Base-by-base conservation (phyloP, 83 land plant genomes). In the Isoetes engelmannii region DNA sequence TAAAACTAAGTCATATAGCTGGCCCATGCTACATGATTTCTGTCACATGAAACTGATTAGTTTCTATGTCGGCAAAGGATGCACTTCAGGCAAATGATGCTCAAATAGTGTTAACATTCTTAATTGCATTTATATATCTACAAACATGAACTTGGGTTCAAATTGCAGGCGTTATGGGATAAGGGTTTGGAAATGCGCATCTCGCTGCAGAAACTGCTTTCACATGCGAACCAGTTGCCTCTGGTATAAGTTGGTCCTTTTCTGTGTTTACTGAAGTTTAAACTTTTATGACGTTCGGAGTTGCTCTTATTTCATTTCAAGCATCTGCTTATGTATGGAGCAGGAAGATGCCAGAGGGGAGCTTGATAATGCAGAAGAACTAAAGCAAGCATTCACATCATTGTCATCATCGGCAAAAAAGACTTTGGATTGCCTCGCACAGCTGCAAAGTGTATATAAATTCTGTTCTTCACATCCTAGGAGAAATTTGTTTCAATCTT, bases 161-260 rank as follows among this genome's bases (percentile, higher is more conserved):
- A 28, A 28, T 28, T 28, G 37, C 59, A 67, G 69, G 69, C 44
- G 2, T 17, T 67, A 12, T 67, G 69, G 69, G 69, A 48, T 57
- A 67, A 48, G 61, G 69, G 58, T 47, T 48, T 67, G 69, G 61
- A 47, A 43, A 47, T 48, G 17, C 5, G 69, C 10, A 67, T 67
- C 49, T 10, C 53, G 1, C 49, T 67, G 69, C 69, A 67, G 69
- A 67, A 67, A 48, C 44, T 49, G 49, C 13, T 67, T 47, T 5
- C 59, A 47, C 17, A 46, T 18, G 58, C 69, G 12, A 67, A 67
- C 19, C 49, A 17, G 58, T 20, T 67, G 7, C 69, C 69, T 47
- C 63, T 43, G 69, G 69, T 67, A 41, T 12, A 18, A n/a, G 63
- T 61, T 12, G 15, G 63, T 21, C 63, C 21, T 12, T 61, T 12